Evolutionary conservation across 1,284 basidiomycete genomes (phyloP).

Genomic region (Exobasidium cylindrosporum): DNA sequence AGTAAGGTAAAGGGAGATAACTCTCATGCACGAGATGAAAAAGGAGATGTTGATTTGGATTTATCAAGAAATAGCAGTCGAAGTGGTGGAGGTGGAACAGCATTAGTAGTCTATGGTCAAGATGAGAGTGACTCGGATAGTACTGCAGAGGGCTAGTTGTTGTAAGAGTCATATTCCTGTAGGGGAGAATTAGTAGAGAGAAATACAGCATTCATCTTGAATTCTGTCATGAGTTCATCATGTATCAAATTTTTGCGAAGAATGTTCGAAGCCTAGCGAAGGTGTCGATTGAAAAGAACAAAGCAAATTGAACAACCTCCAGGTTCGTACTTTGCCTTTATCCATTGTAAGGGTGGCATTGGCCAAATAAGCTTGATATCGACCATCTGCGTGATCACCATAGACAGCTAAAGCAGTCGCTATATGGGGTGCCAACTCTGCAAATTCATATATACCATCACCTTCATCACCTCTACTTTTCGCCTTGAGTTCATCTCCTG

Average conservation of each 20-base stretch:
- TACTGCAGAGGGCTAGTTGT: conserved; percentile 9
- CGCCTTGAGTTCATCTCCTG: conserved; percentile 9
- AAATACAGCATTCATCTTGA: no score
- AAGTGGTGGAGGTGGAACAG: conserved; percentile 24
- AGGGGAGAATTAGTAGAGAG: no score
- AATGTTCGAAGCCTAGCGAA: background rate
- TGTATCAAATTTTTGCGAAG: no score
- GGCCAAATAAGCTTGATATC: conserved; percentile 55
- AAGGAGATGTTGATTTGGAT: background rate
- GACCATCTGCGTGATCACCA: conserved; percentile 62
- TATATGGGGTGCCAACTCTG: conserved; percentile 62
- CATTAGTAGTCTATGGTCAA: conserved; percentile 50
- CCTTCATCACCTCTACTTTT: background rate
- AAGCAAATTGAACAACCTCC: background rate
- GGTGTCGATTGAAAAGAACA: background rate
- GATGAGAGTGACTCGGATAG: conserved; percentile 23
- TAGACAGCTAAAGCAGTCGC: conserved; percentile 63
- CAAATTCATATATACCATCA: background rate
- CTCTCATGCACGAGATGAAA: background rate
- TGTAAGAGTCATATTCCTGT: no score
- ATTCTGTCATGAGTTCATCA: no score
- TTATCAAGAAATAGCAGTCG: background rate
- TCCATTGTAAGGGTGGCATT: background rate
- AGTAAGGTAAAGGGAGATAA: background rate
- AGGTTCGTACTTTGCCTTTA: background rate